phyloP scores from a whole-genome alignment of 2,329 filamentous ascomycete genomes.

The Aspergillus sp. region DNA sequence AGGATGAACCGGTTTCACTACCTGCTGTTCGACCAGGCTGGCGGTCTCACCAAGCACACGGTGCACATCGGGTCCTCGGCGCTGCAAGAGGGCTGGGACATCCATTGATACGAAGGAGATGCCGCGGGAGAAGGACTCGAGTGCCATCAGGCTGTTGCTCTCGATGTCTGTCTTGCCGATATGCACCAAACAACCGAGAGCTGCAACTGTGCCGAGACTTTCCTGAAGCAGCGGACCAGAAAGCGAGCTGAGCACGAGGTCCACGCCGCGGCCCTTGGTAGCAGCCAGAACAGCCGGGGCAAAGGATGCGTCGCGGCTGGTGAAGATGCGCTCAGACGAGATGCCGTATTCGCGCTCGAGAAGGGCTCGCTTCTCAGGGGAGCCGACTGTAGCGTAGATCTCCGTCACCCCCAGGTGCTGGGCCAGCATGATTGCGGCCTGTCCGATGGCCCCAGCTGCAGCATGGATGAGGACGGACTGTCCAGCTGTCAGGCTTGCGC shows the following conservation, averaged over 20 bases:
- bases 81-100: background rate
- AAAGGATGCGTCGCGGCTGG: slow-evolving; percentile 22
- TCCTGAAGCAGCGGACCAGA: slow-evolving; percentile 23
- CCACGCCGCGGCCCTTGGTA: slow-evolving; percentile 25
- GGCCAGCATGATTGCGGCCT: slow-evolving; percentile 2
- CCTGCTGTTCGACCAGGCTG: background rate
- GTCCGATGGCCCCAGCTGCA: background rate
- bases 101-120: background rate
- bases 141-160: background rate
- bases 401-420: slow-evolving; percentile 13
- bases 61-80: background rate
- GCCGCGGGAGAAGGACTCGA: background rate
- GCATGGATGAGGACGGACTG: background rate
- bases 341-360: slow-evolving; percentile 18
- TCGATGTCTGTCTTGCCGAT: slow-evolving; percentile 23
- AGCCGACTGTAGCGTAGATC: slow-evolving; percentile 24
- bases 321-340: slow-evolving; percentile 24
- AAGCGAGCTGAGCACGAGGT: slow-evolving; percentile 30
- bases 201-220: slow-evolving; percentile 14
- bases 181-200: slow-evolving; percentile 25
- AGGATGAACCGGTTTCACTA: slow-evolving; percentile 7
- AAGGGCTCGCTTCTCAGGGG: slow-evolving; percentile 19
- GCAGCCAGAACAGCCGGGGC: slow-evolving; percentile 13
- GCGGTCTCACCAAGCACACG: background rate
- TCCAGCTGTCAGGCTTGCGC: background rate